Conservation (phyloP, 164 flowering plant genomes). For the Warburgia ugandensis region DNA sequence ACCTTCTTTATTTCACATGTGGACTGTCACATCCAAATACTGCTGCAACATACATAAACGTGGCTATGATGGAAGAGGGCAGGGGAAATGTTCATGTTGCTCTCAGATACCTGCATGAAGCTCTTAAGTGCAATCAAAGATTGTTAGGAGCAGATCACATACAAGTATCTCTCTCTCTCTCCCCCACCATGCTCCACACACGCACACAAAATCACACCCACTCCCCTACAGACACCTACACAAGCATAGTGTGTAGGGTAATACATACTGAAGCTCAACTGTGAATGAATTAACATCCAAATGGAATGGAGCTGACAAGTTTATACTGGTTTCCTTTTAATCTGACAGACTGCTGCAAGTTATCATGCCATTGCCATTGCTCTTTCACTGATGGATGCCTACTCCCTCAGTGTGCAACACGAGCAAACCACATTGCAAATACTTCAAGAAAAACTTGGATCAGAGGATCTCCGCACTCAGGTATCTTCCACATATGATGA, state of each 20-base stretch:
- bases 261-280: background rate
- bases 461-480: constrained; percentile 88
- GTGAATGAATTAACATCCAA: background rate
- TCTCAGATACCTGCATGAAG: constrained; percentile 90
- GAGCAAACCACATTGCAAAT: constrained; percentile 85
- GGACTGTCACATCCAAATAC: constrained; percentile 91
- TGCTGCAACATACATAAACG: constrained; percentile 90
- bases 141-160: constrained; percentile 83
- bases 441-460: constrained; percentile 75
- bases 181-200: background rate
- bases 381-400: constrained; percentile 89
- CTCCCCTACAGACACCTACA: no score
- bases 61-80: constrained; percentile 98
- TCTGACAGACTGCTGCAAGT: constrained; percentile 80
- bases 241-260: no score
- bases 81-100: constrained; percentile 91
- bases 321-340: background rate
- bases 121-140: constrained; percentile 81
- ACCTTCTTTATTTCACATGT: constrained; percentile 79
- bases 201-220: background rate
- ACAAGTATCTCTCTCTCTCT: constrained; percentile 45
- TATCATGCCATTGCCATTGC: constrained; percentile 96
- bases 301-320: background rate
- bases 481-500: constrained; percentile 19
- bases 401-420: constrained; percentile 84